Evolutionary conservation across 169 alveolate species (phyloP).

Genomic region (Babesia bigemina): DNA sequence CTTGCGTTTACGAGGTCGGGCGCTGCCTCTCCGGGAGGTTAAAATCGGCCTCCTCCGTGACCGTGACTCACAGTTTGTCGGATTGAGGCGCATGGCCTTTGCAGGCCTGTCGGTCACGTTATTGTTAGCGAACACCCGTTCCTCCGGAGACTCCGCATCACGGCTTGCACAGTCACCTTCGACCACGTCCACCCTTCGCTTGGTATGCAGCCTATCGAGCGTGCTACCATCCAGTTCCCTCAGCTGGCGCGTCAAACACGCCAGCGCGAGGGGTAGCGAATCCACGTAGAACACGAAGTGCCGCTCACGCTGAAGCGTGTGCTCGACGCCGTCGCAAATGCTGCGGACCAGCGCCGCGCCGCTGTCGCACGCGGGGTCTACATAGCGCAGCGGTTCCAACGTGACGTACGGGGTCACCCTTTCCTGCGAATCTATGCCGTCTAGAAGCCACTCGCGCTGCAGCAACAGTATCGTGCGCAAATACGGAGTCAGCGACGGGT

Average conservation of each 20-base stretch:
- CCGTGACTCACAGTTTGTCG: too few relatives aligned
- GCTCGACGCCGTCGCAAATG: not conserved
- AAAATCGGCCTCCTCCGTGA: too few relatives aligned
- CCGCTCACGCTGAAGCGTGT: not conserved
- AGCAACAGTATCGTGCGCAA: not conserved
- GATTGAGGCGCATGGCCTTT: too few relatives aligned
- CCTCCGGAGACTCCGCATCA: too few relatives aligned
- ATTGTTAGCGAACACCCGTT: too few relatives aligned
- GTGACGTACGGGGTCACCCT: not conserved
- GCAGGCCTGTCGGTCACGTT: too few relatives aligned
- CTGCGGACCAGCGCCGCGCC: not conserved
- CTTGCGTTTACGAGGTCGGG: not conserved
- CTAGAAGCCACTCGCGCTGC: constrained; percentile 13
- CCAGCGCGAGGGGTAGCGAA: not conserved
- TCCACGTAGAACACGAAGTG: not conserved
- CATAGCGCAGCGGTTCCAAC: not conserved
- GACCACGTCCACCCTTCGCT: not conserved
- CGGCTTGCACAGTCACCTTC: not conserved
- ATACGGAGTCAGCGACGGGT: not conserved
- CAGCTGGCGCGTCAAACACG: not conserved
- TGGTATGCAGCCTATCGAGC: not conserved
- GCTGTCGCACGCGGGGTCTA: not conserved
- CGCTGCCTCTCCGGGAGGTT: not conserved
- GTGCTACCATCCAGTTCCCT: not conserved
- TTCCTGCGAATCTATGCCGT: too few relatives aligned